phyloP scores from a whole-genome alignment of 306 rosid genomes.

The Abrus precatorius region DNA sequence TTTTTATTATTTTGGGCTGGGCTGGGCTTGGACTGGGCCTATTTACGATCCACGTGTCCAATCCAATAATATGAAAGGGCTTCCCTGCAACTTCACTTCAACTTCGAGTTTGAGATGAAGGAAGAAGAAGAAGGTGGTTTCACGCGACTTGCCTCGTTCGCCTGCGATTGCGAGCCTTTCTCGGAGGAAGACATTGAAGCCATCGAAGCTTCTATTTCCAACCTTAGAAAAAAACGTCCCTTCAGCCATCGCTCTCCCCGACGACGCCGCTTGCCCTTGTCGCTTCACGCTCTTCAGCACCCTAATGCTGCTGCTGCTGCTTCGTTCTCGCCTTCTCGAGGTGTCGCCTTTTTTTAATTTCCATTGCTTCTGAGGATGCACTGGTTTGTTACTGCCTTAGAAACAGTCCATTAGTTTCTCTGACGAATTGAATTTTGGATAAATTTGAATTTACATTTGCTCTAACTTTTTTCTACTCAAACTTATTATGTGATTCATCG shows the following conservation, averaged over 20 bases:
- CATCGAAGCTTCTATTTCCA: conserved; percentile 61
- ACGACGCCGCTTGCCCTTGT: conserved; percentile 70
- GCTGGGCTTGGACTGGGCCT: not conserved
- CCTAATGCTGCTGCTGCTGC: conserved; percentile 54
- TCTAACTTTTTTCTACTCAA: conserved; percentile 22
- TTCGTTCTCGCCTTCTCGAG: conserved; percentile 64
- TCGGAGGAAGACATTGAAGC: conserved; percentile 65
- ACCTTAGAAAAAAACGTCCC: conserved; percentile 38
- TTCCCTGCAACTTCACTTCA: not conserved
- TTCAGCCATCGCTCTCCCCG: conserved; percentile 1
- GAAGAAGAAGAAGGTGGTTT: conserved; percentile 14
- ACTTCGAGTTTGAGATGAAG: conserved; percentile 31
- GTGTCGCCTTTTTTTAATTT: conserved; percentile 33
- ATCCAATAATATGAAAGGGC: too few relatives aligned
- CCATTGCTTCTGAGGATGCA: not conserved
- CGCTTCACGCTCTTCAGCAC: conserved; percentile 70
- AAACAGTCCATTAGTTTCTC: not conserved
- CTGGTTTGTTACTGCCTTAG: conserved; percentile 6
- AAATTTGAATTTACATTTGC: not conserved
- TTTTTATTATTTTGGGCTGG: too few relatives aligned
- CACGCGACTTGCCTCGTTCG: conserved; percentile 43
- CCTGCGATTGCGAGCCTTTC: conserved; percentile 61
- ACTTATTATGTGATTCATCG: not conserved
- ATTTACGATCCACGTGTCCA: too few relatives aligned
- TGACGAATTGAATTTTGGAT: not conserved